These are phyloP conservation scores for Setaria viridis DNA, from an alignment of 202 grass and related monocot genomes.

Conservation along the genomic window DNA sequence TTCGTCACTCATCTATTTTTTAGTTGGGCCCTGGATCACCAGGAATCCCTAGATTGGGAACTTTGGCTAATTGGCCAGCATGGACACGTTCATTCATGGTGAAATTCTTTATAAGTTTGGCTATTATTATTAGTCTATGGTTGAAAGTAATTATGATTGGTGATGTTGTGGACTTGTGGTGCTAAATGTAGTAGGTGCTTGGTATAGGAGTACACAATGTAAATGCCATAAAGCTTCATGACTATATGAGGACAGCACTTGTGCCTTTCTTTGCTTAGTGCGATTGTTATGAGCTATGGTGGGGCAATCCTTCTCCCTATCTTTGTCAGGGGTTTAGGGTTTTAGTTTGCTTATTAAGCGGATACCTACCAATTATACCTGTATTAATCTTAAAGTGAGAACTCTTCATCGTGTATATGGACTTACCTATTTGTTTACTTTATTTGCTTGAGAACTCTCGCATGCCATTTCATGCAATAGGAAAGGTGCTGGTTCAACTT, in stretches of 20 bases:
- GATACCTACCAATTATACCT: neutral
- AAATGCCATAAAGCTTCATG: neutral
- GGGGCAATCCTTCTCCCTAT: neutral
- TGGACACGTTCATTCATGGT: neutral
- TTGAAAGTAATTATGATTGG: neutral
- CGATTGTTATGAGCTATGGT: neutral
- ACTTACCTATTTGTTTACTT: neutral
- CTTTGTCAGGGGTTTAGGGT: neutral
- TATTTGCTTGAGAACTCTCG: neutral
- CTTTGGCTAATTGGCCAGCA: neutral
- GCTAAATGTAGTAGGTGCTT: neutral
- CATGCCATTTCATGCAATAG: neutral
- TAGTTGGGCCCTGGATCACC: neutral
- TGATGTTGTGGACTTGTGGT: neutral
- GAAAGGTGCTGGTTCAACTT: neutral
- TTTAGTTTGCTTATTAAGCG: neutral
- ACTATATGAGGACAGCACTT: neutral
- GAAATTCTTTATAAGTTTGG: neutral
- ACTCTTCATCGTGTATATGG: neutral
- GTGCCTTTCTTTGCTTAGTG: neutral
- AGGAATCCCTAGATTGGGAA: neutral
- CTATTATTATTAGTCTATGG: too few species aligned
- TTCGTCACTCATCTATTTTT: neutral
- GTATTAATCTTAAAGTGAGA: neutral
- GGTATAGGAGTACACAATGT: neutral